phyloP scores from a whole-genome alignment of 2,329 filamentous ascomycete genomes.

The Botrytis deweyae region DNA sequence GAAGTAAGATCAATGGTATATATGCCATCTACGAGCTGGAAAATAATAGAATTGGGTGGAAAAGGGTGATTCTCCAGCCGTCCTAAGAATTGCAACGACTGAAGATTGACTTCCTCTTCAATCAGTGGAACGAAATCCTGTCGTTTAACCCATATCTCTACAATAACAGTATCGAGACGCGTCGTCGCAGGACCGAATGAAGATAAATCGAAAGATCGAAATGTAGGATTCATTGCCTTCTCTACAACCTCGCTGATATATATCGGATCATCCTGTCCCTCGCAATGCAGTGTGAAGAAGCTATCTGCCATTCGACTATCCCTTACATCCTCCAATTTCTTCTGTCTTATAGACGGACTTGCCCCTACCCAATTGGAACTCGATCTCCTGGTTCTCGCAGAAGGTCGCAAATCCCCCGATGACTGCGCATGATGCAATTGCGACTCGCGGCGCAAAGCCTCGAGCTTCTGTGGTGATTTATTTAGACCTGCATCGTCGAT shows the following conservation, averaged over 20 bases:
- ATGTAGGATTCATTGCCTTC: slow-evolving; percentile 87
- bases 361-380: slow-evolving; percentile 63
- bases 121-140: slow-evolving; percentile 64
- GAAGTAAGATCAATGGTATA: slow-evolving; percentile 72
- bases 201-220: slow-evolving; percentile 77
- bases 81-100: slow-evolving; percentile 75
- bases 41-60: slow-evolving; percentile 78
- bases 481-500: slow-evolving; percentile 76
- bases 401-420: slow-evolving; percentile 49
- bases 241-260: slow-evolving; percentile 84
- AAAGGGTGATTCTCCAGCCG: slow-evolving; percentile 68
- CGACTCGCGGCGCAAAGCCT: slow-evolving; percentile 47
- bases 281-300: slow-evolving; percentile 82
- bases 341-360: slow-evolving; percentile 62
- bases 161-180: slow-evolving; percentile 60
- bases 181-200: slow-evolving; percentile 62
- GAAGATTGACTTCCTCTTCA: slow-evolving; percentile 68
- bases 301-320: slow-evolving; percentile 75
- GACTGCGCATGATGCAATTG: slow-evolving; percentile 57
- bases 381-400: slow-evolving; percentile 50
- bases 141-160: slow-evolving; percentile 73
- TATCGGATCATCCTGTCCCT: slow-evolving; percentile 66
- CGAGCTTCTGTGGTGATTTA: slow-evolving; percentile 62
- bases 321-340: slow-evolving; percentile 71
- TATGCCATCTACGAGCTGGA: slow-evolving; percentile 82